Base-by-base conservation (phyloP, 1,284 basidiomycete species). In the Ustilago trichophora region DNA sequence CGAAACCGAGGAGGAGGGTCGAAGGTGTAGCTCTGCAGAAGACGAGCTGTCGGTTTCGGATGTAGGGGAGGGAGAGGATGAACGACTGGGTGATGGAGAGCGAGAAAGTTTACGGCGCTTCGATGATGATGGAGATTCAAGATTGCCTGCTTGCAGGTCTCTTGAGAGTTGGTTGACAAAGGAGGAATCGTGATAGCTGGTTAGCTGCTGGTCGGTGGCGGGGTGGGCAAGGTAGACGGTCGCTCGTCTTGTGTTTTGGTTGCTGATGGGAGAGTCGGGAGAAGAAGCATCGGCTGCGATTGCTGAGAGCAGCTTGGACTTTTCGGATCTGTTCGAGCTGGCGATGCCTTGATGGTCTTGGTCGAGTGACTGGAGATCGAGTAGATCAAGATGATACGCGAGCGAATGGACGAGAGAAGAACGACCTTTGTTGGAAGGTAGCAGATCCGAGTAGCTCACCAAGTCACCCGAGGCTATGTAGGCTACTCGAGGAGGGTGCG, bases 371-470 rank as follows among this genome's bases (percentile, higher is more conserved):
- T 13, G 31, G 2, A 68, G 49, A 38, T 73, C 63, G n/a, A 75
- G 56, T 2, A 75, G 53, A 31, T 62, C 69, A 12, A 73, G 44
- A 45, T 72, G 70, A 19, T 64, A 65, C 7, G 51, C 63, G 11
- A 95, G 85, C 2, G 87, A 86, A 76, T 96, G 92, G 2, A 94
- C 91, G 6, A 92, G 79, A 0, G 87, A 79, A 0, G 92, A 93
- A n/a, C 93, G 86, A 13, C 89, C 88, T 46, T 80, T 84, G 79
- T 96, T 95, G 1, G 91, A 91, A 0, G 93, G 93, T 0, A 95
- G 85, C 4, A 87, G 83, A 18, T 90, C 52, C 84, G 83, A 88
- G 87, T 68, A 87, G 76, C 84, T 85, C 27, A 85, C 83, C 3
- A 89, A 83, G 22, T 86, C 85, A 40, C 85, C 84, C 2, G 88